Percentiles rank a stretch among this genome's conserved stretches.
Evolutionary conservation across 1,284 basidiomycete genomes (phyloP).

Genomic region (Pseudozyma sp.): DNA sequence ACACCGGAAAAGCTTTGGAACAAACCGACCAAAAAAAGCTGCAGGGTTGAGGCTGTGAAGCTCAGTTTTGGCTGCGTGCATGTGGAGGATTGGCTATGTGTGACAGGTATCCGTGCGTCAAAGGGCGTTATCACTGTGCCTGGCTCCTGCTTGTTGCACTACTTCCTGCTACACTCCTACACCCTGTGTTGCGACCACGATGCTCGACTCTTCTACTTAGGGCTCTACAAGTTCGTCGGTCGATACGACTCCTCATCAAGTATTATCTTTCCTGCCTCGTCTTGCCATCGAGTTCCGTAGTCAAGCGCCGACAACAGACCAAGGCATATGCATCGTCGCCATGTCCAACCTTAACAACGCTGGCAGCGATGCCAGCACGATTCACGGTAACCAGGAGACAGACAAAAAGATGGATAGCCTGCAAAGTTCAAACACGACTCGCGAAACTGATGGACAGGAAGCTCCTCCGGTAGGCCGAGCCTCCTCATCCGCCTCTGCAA

Average conservation of each 20-base stretch:
- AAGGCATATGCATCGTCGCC: background rate
- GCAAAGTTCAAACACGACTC: background rate
- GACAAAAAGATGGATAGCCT: background rate
- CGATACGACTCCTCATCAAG: too few species aligned
- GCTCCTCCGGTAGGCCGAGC: background rate
- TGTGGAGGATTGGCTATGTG: background rate
- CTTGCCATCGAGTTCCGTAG: too few species aligned
- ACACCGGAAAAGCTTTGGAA: too few species aligned
- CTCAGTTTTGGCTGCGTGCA: background rate
- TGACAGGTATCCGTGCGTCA: background rate
- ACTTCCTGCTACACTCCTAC: background rate
- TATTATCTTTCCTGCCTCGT: too few species aligned
- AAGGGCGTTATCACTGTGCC: background rate
- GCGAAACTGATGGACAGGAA: too few species aligned
- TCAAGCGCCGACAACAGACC: background rate
- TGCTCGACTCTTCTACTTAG: too few species aligned
- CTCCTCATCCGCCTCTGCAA: background rate
- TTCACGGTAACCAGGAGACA: background rate
- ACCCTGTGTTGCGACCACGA: background rate
- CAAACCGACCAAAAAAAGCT: too few species aligned
- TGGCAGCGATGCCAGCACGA: background rate
- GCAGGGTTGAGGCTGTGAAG: slow-evolving; percentile 3
- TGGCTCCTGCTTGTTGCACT: too few species aligned
- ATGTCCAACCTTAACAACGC: background rate
- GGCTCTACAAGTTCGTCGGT: too few species aligned